A percentile compares a stretch with the other conserved stretches of the same genome.
Conservation (phyloP, 306 rosid species). For the Delonix regia region DNA sequence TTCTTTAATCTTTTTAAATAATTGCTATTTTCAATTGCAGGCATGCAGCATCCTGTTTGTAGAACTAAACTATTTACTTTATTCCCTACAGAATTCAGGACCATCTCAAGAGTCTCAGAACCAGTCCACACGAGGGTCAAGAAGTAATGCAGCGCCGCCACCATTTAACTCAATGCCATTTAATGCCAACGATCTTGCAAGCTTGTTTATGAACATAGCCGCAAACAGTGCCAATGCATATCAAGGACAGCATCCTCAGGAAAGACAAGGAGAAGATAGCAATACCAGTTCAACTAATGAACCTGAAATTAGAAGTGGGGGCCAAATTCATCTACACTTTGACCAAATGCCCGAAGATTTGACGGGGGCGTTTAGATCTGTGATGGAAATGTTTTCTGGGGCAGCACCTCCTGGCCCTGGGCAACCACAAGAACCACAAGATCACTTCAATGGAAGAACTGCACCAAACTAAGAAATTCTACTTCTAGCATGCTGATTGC, state of each 20-base stretch:
- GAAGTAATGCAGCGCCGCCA: constrained; percentile 53
- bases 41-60: background rate
- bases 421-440: constrained; percentile 57
- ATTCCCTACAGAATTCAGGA: constrained; percentile 45
- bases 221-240: constrained; percentile 41
- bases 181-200: constrained; percentile 51
- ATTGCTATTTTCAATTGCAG: background rate
- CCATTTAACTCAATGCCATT: constrained; percentile 61
- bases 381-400: constrained; percentile 78
- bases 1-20: background rate
- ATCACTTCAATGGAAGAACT: constrained; percentile 52
- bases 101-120: constrained; percentile 53
- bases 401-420: constrained; percentile 44
- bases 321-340: constrained; percentile 57
- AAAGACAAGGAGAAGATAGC: constrained; percentile 44
- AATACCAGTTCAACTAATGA: constrained; percentile 43
- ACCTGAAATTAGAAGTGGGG: constrained; percentile 52
- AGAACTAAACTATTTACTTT: constrained; percentile 1
- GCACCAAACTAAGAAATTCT: constrained; percentile 52
- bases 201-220: constrained; percentile 73
- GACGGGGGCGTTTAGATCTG: constrained; percentile 60
- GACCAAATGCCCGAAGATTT: constrained; percentile 72
- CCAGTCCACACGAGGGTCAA: constrained; percentile 58
- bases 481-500: constrained; percentile 1
- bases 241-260: constrained; percentile 57